A percentile compares a stretch with the other conserved stretches of the same genome.
Conservation (phyloP, 768 basidiomycete genomes). For the Lentinula raphanica region DNA sequence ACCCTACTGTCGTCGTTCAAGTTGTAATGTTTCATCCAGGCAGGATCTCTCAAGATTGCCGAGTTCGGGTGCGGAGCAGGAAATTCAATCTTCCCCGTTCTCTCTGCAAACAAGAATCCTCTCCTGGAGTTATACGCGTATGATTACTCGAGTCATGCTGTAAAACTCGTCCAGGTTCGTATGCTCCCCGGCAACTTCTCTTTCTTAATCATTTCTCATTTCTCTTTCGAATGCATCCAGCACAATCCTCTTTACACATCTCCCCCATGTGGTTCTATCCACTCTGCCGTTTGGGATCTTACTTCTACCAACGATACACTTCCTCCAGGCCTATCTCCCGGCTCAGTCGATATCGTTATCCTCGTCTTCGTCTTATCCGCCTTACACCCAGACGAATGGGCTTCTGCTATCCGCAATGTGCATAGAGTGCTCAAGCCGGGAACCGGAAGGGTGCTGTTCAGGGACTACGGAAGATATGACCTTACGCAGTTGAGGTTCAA, state of each 20-base stretch:
- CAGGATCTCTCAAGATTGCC: slow-evolving; percentile 69
- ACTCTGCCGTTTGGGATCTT: slow-evolving; percentile 88
- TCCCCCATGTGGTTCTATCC: slow-evolving; percentile 65
- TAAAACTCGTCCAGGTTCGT: slow-evolving; percentile 80
- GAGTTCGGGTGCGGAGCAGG: slow-evolving; percentile 97
- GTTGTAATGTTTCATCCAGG: slow-evolving; percentile 37
- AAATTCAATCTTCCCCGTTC: slow-evolving; percentile 89
- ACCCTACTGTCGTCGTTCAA: slow-evolving; percentile 8
- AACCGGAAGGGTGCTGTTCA: slow-evolving; percentile 67
- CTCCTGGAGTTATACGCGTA: slow-evolving; percentile 70
- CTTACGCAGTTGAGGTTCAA: slow-evolving; percentile 94
- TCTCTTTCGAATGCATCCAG: slow-evolving; percentile 33
- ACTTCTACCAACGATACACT: slow-evolving; percentile 51
- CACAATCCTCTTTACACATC: slow-evolving; percentile 63
- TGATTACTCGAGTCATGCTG: slow-evolving; percentile 86
- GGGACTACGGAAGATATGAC: slow-evolving; percentile 95
- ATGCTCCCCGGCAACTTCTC: slow-evolving; percentile 11
- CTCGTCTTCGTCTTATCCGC: slow-evolving; percentile 94
- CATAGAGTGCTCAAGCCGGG: slow-evolving; percentile 85
- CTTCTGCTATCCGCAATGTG: slow-evolving; percentile 72
- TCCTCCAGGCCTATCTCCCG: slow-evolving; percentile 58
- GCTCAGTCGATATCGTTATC: slow-evolving; percentile 82
- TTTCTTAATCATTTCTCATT: not conserved
- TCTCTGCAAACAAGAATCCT: slow-evolving; percentile 80
- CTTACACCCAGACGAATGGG: slow-evolving; percentile 91